Evolutionary conservation across 2,329 filamentous ascomycete species (phyloP), one percentile per base, ranked within the genome.

Genomic region (Hymenoscyphus linearis): DNA sequence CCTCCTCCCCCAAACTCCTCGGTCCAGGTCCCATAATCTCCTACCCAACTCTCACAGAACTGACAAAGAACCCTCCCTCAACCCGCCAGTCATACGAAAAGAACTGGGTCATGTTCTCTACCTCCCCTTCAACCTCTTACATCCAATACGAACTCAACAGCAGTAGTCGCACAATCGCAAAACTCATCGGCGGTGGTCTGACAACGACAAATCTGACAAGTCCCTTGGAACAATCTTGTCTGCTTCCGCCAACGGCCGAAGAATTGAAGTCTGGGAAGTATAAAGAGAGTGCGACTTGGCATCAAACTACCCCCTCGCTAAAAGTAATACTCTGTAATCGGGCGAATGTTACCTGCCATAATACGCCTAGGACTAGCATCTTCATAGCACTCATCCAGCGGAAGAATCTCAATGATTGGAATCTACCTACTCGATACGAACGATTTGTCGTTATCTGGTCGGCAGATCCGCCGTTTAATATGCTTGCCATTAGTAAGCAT

Each of bases 91-190:
- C 69, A 18, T 73, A 76, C 50, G 75, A 76, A 64, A 76, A 76
- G 68, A 76, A 76, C 37, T 76, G 75, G 75, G 66, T 76, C 25
- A 67, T 75, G 47, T 76, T 75, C 66, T 76, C 74, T 40, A 68
- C 71, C 4, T 67, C 66, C 5, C 62, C 64, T 3, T 68, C 70
- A 16, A 71, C 71, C 27, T 68, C 73, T 2, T 76, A 74, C 62
- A 63, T 76, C 14, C 74, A 75, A 54, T 76, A 76, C 62, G 74
- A 76, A 59, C 52, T 76, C 22, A 66, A 67, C 18, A 66, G 66
- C 4, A 65, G 69, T 14, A 70, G 54, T n/a, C 60, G 67, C 4
- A 68, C 66, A n/a, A 64, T 69, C 55, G 65, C 66, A 12, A 63
- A 69, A 55, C 60, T 67, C 0, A 60, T 68, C 31, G 67, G 66